Percentiles rank a stretch among this genome's conserved stretches.
Conservation (phyloP, 306 rosid species). For the Pueraria montana region DNA sequence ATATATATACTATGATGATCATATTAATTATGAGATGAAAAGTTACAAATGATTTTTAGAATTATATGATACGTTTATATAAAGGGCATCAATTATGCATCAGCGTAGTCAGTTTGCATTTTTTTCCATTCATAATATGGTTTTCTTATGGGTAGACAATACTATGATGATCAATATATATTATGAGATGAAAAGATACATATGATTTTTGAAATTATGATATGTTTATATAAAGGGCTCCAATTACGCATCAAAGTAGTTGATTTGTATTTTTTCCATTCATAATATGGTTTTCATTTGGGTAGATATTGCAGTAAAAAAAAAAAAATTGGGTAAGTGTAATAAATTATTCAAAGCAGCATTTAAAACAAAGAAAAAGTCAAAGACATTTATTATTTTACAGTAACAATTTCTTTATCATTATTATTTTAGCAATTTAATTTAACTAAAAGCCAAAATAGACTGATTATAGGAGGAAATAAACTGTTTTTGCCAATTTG, state of each 20-base stretch:
- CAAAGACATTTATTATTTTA: background rate
- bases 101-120: background rate
- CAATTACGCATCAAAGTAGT: background rate
- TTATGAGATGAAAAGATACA: constrained; percentile 1
- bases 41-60: background rate
- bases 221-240: background rate
- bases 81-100: background rate
- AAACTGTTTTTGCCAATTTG: background rate
- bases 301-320: too few species aligned
- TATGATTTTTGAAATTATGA: background rate
- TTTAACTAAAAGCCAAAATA: background rate
- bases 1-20: constrained; percentile 8
- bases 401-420: too few species aligned
- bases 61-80: background rate
- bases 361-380: background rate
- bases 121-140: background rate
- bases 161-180: background rate
- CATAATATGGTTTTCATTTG: background rate
- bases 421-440: background rate
- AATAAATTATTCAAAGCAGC: background rate
- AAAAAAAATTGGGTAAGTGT: background rate
- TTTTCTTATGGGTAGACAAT: background rate
- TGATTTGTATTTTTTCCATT: background rate
- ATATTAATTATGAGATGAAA: background rate
- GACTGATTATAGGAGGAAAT: background rate